A percentile compares a stretch with the other conserved stretches of the same genome.
Conservation (phyloP, 164 flowering plant genomes). For the Kingdonia uniflora region DNA sequence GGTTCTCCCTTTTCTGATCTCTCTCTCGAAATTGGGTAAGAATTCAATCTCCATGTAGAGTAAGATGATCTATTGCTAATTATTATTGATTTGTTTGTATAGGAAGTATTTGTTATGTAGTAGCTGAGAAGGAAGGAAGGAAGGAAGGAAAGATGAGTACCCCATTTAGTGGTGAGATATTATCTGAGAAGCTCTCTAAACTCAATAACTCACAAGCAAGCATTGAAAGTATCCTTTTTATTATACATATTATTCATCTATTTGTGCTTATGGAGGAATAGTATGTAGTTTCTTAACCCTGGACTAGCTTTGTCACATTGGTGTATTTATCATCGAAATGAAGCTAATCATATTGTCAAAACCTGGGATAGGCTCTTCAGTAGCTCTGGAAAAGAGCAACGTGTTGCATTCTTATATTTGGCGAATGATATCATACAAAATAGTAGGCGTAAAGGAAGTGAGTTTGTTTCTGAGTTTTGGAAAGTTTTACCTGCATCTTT, state of each 20-base stretch:
- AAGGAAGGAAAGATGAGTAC: conserved; percentile 4
- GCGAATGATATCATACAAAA: conserved; percentile 15
- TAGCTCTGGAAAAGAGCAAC: conserved; percentile 7
- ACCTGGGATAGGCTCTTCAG: conserved; percentile 12
- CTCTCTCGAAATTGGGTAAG: too few relatives aligned
- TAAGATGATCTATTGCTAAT: too few relatives aligned
- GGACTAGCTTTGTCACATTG: conserved; percentile 10
- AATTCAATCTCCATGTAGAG: too few relatives aligned
- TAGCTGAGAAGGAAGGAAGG: too few relatives aligned
- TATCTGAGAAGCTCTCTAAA: conserved; percentile 12
- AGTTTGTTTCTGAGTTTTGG: conserved; percentile 15
- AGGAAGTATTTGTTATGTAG: too few relatives aligned
- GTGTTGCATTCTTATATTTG: conserved; percentile 10
- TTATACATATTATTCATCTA: too few relatives aligned
- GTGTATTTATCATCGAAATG: conserved; percentile 11
- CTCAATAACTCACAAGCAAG: conserved; percentile 14
- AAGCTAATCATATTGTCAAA: conserved; percentile 12
- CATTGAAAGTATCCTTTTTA: conserved; percentile 12
- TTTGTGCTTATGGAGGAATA: too few relatives aligned
- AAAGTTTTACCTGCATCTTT: conserved; percentile 11
- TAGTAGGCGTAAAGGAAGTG: conserved; percentile 12
- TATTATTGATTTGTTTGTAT: too few relatives aligned
- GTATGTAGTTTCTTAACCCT: neutral
- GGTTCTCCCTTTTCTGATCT: too few relatives aligned
- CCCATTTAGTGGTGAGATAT: conserved; percentile 9